Percentiles rank a stretch among this genome's conserved stretches.
Evolutionary conservation across 176 grass and related monocot species (phyloP).

Genomic region (Saccharum officinarum): DNA sequence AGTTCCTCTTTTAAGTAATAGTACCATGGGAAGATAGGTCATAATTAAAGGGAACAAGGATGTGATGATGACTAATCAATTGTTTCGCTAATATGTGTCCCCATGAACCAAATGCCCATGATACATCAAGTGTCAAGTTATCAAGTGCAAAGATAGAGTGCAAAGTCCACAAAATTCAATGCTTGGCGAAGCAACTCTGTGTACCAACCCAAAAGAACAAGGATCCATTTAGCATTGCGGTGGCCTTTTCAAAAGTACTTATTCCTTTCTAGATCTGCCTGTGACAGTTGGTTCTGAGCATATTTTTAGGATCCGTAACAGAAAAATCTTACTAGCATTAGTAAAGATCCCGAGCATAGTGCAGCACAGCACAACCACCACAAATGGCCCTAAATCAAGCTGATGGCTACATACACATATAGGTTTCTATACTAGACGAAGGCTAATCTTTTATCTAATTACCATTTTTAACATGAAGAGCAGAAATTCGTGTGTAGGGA

Average conservation of each 20-base stretch:
- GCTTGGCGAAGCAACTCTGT: neutral
- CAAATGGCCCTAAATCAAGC: neutral
- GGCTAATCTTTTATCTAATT: neutral
- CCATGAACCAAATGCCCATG: neutral
- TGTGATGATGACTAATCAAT: neutral
- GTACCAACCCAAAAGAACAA: neutral
- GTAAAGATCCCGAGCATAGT: neutral
- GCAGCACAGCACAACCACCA: neutral
- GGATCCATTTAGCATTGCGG: neutral
- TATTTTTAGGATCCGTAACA: neutral
- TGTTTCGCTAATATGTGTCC: neutral
- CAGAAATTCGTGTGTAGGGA: neutral
- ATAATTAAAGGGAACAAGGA: neutral
- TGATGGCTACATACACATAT: neutral
- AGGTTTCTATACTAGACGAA: neutral
- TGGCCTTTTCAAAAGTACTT: neutral
- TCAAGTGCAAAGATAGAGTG: neutral
- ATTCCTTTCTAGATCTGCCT: neutral
- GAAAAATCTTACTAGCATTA: neutral
- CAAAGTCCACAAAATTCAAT: slow-evolving; percentile 4
- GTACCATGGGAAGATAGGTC: neutral
- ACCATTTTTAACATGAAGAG: neutral
- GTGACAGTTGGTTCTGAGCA: neutral
- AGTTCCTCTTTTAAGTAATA: slow-evolving; percentile 3
- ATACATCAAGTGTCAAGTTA: neutral